Base-by-base conservation (phyloP, 768 basidiomycete genomes). In the Pholiota conissans region DNA sequence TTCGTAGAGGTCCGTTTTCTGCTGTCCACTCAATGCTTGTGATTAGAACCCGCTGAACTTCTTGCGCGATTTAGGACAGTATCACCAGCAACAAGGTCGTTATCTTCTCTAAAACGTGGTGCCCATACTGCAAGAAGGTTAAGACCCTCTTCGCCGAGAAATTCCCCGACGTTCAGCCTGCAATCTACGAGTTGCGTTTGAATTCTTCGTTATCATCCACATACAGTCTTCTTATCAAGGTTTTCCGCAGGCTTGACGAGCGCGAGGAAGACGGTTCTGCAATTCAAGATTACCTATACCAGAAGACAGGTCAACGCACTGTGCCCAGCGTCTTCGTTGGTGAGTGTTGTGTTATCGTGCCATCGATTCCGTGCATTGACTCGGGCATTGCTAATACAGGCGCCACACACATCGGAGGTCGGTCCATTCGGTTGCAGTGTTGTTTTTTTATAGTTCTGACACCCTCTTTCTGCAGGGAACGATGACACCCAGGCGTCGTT, bases 321-420 rank as follows among this genome's bases (percentile, higher is more conserved):
- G 91, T 93, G 5, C 91, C 91, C 28, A 89, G 85, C 66, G 79
- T 90, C 57, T 93, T 90, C 74, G 80, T 93, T 66, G 81, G 89
- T 90, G 58, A 78, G 79, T 57, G 34, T 18, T 4, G 13, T 37
- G 35, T 28, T 10, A 22, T 52, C 26, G 27, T 29, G 34, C 5
- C 26, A 22, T 47, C 26, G 35, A 24, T 20, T 28, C 24, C 52
- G 22, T 40, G 1, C 16, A 39, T n/a, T 30, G 60, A 13, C 50
- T 56, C n/a, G 34, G 29, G 18, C 3, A 46, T 14, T 7, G 29
- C 8, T 20, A 42, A 26, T 29, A 24, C 47, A 86, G 84, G 76
- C 55, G 67, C 79, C 62, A 52, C 80, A 64, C 85, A 86, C 58
- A 72, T 86, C 28, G 85, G 84, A 62, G 85, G 82, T 83, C 60